Percentiles rank a stretch among this genome's conserved stretches.
Conservation (phyloP, 345 rosid species). For the Eucalyptus leucophloia region DNA sequence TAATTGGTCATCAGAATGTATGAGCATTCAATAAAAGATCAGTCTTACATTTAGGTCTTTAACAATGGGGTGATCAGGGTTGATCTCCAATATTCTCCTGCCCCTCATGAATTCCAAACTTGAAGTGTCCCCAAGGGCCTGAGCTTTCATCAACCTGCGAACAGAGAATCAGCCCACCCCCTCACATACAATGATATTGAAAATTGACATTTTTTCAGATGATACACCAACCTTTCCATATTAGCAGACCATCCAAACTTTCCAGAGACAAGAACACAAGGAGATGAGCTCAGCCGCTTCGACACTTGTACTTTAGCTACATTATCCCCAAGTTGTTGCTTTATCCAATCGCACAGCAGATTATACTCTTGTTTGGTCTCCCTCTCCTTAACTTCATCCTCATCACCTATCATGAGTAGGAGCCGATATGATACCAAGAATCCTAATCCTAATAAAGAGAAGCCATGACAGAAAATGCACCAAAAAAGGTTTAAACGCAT, state of each 20-base stretch:
- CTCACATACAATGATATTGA: neutral
- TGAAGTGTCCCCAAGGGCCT: conserved; percentile 91
- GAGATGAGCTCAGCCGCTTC: conserved; percentile 85
- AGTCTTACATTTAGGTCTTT: conserved; percentile 73
- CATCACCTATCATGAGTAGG: conserved; percentile 44
- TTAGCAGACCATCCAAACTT: conserved; percentile 99
- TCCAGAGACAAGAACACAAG: conserved; percentile 97
- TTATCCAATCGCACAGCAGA: conserved; percentile 91
- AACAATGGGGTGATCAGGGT: conserved; percentile 87
- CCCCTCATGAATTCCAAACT: conserved; percentile 99
- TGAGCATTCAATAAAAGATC: neutral
- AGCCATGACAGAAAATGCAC: neutral
- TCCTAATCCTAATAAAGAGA: neutral
- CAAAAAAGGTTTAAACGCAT: neutral
- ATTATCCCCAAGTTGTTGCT: conserved; percentile 93
- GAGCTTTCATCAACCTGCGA: conserved; percentile 94
- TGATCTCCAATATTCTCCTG: conserved; percentile 87
- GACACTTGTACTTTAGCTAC: conserved; percentile 97
- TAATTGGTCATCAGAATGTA: neutral
- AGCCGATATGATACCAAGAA: neutral
- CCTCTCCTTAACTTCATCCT: conserved; percentile 89
- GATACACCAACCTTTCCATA: conserved; percentile 76
- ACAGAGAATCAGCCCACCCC: neutral
- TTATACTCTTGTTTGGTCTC: conserved; percentile 69
- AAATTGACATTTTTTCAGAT: neutral